phyloP scores from a whole-genome alignment of 306 rosid genomes.

The Fragaria ananassa region DNA sequence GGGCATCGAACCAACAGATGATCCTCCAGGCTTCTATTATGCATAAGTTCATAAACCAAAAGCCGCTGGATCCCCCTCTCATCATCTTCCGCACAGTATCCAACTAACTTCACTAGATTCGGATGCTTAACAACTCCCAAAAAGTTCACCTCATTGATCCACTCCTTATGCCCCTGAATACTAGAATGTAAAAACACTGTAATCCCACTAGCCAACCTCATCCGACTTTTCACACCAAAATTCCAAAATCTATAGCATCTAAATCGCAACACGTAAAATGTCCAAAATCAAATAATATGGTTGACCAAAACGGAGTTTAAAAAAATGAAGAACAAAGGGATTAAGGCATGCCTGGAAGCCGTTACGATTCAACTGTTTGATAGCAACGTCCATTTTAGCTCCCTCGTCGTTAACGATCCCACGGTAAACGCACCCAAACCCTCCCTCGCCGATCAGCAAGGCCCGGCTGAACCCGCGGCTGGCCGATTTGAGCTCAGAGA shows the following conservation, averaged over 20 bases:
- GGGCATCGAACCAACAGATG: slow-evolving; percentile 77
- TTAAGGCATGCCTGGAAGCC: slow-evolving; percentile 79
- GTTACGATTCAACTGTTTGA: slow-evolving; percentile 86
- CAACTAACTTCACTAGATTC: slow-evolving; percentile 77
- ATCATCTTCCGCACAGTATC: slow-evolving; percentile 98
- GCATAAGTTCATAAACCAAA: slow-evolving; percentile 86
- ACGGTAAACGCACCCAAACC: slow-evolving; percentile 82
- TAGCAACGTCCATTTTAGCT: slow-evolving; percentile 57
- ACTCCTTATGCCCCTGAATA: slow-evolving; percentile 92
- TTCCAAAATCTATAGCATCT: not conserved
- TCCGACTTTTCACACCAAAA: not conserved
- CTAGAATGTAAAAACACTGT: slow-evolving; percentile 39
- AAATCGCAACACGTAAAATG: not conserved
- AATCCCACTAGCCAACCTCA: slow-evolving; percentile 26
- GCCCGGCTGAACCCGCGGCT: slow-evolving; percentile 71
- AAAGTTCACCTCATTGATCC: slow-evolving; percentile 92
- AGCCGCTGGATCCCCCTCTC: slow-evolving; percentile 97
- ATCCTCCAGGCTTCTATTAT: slow-evolving; percentile 80
- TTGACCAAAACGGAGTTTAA: no score
- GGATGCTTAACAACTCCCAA: slow-evolving; percentile 90
- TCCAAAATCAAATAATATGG: not conserved
- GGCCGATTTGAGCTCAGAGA: slow-evolving; percentile 74
- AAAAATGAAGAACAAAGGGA: not conserved
- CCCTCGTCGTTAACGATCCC: slow-evolving; percentile 38
- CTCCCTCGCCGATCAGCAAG: slow-evolving; percentile 84